Evolutionary conservation across 1,139 yeast species (phyloP), one percentile per base, ranked within the genome.

Genomic region (Yamadazyma blattariae): DNA sequence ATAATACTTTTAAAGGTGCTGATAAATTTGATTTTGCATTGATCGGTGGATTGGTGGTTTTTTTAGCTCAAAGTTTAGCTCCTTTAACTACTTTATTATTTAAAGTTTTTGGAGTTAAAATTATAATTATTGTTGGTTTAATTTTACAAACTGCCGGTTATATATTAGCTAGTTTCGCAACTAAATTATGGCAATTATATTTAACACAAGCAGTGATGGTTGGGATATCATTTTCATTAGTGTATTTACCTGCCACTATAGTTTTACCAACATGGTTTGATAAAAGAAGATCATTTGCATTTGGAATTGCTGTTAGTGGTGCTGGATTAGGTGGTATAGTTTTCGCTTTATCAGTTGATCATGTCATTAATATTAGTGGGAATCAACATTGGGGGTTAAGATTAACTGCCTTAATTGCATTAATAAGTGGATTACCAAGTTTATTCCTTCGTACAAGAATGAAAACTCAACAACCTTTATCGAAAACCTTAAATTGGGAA

Each of bases 321-420:
- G 66, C 82, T 8, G 88, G 88, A 9, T 43, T 75, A 9, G 88
- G 87, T n/a, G 88, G 87, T 22, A 64, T 79, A 25, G 58, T 74
- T 1, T 77, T 75, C 46, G 67, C 79, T 2, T 56, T 77, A 29
- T 65, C 71, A 17, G 57, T 75, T 22, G 71, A 76, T 45, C 62
- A 64, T 20, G 51, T 80, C 16, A 64, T 79, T 30, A 55, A 67
- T 18, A 56, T 57, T 12, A 67, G 79, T 6, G 82, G 84, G 0
- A 65, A 76, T 47, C 84, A 74, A 42, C 57, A 64, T 38, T 82
- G 89, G 89, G 82, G 89, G 0, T 61, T 82, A 40, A 59, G 90
- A 41, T 72, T 80, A 24, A 64, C 77, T 29, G 53, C 70, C 3
- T 68, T 62, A 5, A 54, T 75, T 6, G 65, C 77, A 7, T 29